A percentile compares a stretch with the other conserved stretches of the same genome.
Conservation (phyloP, 345 rosid species). For the Brassica rapa region DNA sequence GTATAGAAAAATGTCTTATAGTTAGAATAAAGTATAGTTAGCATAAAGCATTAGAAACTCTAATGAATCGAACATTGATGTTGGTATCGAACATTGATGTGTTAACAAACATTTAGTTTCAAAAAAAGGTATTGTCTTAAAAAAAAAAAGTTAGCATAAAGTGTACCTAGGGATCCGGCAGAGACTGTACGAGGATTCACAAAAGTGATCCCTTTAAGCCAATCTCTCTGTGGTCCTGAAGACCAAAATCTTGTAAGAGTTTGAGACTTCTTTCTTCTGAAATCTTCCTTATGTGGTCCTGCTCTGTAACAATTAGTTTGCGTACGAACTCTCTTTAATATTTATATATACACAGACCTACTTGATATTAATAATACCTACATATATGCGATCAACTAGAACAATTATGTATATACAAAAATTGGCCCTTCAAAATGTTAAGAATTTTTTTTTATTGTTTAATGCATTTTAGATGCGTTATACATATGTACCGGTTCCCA, state of each 20-base stretch:
- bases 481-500: neutral
- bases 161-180: slow-evolving; percentile 18
- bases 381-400: neutral
- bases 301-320: slow-evolving; percentile 10
- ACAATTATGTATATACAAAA: neutral
- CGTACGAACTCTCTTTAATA: slow-evolving; percentile 22
- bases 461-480: neutral
- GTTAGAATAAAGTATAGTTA: neutral
- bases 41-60: too few species aligned
- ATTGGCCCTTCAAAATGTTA: neutral
- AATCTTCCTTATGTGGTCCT: slow-evolving; percentile 33
- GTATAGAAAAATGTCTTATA: slow-evolving; percentile 1
- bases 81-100: too few species aligned
- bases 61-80: too few species aligned
- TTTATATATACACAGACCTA: neutral
- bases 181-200: slow-evolving; percentile 34
- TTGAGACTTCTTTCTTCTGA: neutral
- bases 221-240: slow-evolving; percentile 36
- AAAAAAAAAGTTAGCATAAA: neutral
- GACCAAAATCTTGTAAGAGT: slow-evolving; percentile 16
- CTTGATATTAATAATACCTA: neutral
- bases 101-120: too few species aligned
- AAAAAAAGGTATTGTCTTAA: too few species aligned
- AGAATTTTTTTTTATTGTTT: neutral
- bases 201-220: slow-evolving; percentile 4